Evolutionary conservation across 169 alveolate species (phyloP).

Genomic region (Plasmodium billcollinsi): DNA sequence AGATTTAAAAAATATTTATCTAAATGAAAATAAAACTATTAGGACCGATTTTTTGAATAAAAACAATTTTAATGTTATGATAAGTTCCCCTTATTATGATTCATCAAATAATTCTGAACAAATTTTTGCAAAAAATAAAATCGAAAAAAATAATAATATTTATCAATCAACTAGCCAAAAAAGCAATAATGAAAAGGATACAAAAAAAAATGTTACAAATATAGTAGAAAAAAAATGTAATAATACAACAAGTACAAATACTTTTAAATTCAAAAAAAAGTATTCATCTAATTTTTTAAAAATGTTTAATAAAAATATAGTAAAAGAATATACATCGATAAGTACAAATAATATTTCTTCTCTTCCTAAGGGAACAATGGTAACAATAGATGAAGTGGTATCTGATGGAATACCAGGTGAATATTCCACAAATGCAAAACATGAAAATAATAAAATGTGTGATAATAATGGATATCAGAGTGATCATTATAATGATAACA

Average conservation of each 20-base stretch:
- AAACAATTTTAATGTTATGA: constrained; percentile 4
- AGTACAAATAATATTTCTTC: not conserved
- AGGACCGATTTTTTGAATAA: not conserved
- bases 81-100: constrained; percentile 26
- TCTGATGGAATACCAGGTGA: not conserved
- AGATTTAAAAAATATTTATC: not conserved
- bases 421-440: too few relatives aligned
- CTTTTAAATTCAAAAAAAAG: constrained; percentile 15
- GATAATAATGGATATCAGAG: not conserved
- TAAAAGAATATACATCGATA: constrained; percentile 37
- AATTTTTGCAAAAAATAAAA: not conserved
- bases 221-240: not conserved
- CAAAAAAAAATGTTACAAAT: not conserved
- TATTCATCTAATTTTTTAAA: constrained; percentile 41
- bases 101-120: constrained; percentile 6
- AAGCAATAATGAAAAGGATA: not conserved
- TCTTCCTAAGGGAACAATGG: too few relatives aligned
- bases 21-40: not conserved
- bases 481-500: not conserved
- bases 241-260: not conserved
- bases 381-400: too few relatives aligned
- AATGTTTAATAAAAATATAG: constrained; percentile 26
- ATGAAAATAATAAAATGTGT: too few relatives aligned
- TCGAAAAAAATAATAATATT: not conserved
- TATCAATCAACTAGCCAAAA: not conserved